These are phyloP conservation scores for Suillus variegatus DNA, from an alignment of 768 basidiomycete species.

Conservation along the genomic window DNA sequence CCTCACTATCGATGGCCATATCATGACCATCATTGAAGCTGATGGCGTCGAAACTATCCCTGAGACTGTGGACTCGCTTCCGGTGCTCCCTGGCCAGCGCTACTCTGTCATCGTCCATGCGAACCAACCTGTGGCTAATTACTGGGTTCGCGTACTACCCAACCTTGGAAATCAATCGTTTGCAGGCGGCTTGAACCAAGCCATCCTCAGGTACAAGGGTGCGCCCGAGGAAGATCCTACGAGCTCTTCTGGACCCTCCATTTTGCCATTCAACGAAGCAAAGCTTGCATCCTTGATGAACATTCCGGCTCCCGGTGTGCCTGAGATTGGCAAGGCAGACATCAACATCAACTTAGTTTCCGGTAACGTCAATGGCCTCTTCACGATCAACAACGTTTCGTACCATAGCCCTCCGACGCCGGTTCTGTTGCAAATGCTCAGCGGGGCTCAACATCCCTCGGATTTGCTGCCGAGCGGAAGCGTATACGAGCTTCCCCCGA, in stretches of 20 bases:
- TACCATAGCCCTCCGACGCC: conserved; percentile 47
- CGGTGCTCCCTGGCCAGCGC: conserved; percentile 44
- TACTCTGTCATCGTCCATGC: conserved; percentile 43
- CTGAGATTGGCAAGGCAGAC: conserved; percentile 34
- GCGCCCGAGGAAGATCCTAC: conserved; percentile 38
- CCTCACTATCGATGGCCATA: conserved; percentile 36
- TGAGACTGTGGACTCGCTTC: conserved; percentile 39
- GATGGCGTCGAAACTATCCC: conserved; percentile 40
- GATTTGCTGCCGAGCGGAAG: conserved; percentile 51
- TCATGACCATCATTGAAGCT: conserved; percentile 45
- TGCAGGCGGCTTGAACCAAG: conserved; percentile 35
- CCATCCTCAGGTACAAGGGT: conserved; percentile 42
- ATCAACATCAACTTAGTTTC: conserved; percentile 26
- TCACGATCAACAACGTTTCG: conserved; percentile 33
- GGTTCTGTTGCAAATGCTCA: conserved; percentile 59
- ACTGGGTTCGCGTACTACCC: conserved; percentile 43
- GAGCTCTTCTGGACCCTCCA: conserved; percentile 20
- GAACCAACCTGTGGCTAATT: conserved; percentile 39
- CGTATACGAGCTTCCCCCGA: conserved; percentile 47
- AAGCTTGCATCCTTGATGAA: conserved; percentile 33
- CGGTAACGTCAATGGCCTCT: conserved; percentile 14
- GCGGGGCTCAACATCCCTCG: conserved; percentile 49
- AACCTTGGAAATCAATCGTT: conserved; percentile 33
- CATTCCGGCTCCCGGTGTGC: conserved; percentile 32
- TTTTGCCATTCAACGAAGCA: conserved; percentile 33